phyloP scores from a whole-genome alignment of 257 asterid species.

The Jacaranda copaia region DNA sequence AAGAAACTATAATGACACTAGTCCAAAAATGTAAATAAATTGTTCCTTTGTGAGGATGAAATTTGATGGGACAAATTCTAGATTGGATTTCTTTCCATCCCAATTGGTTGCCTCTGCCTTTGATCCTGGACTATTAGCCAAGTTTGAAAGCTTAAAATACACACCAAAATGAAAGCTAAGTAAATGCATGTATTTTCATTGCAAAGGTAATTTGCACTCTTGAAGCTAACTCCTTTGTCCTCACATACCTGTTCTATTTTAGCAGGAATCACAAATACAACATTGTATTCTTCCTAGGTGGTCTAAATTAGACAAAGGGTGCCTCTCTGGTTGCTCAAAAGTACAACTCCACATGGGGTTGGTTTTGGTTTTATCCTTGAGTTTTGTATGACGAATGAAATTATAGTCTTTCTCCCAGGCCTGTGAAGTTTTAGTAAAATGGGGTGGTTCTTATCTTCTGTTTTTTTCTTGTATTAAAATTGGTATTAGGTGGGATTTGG shows the following conservation, averaged over 20 bases:
- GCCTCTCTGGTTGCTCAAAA: constrained; percentile 34
- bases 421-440: constrained; percentile 32
- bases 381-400: constrained; percentile 26
- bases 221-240: constrained; percentile 52
- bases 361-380: constrained; percentile 40
- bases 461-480: constrained; percentile 56
- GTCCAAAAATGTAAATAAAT: neutral
- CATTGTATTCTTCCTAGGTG: constrained; percentile 29
- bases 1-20: constrained; percentile 30
- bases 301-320: constrained; percentile 32
- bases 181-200: constrained; percentile 42
- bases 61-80: constrained; percentile 38
- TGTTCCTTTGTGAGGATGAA: constrained; percentile 27
- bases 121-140: constrained; percentile 35
- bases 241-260: constrained; percentile 41
- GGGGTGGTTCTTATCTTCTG: constrained; percentile 52
- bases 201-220: constrained; percentile 20
- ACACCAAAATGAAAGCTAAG: constrained; percentile 34
- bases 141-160: constrained; percentile 23
- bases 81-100: constrained; percentile 27
- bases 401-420: constrained; percentile 28
- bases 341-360: constrained; percentile 57
- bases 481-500: constrained; percentile 82
- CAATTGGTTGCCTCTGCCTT: constrained; percentile 27
- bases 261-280: constrained; percentile 31